phyloP scores from a whole-genome alignment of 2,329 filamentous ascomycete genomes.

The Colletotrichum tanaceti region DNA sequence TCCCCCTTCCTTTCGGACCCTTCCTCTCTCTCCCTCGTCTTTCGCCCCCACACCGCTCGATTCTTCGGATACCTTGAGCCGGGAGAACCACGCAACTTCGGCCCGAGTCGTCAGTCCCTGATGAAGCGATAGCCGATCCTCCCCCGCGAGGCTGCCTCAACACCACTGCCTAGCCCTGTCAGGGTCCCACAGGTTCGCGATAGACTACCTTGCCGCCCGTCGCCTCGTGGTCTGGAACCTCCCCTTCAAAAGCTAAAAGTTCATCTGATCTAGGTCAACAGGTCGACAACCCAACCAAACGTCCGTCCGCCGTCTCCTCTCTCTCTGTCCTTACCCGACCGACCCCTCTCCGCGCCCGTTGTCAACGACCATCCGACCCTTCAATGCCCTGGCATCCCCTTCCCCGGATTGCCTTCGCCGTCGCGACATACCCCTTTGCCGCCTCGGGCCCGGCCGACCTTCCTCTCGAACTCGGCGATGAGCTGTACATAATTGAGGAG shows the following conservation, averaged over 20 bases:
- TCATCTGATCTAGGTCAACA: conserved; percentile 7
- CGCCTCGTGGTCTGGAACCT: background rate
- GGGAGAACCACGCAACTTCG: conserved; percentile 11
- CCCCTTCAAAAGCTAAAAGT: background rate
- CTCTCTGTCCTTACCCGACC: conserved; percentile 2
- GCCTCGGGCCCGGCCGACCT: conserved; percentile 89
- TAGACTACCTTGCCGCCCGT: conserved; percentile 7
- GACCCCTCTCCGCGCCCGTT: conserved; percentile 15
- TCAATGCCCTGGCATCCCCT: conserved; percentile 97
- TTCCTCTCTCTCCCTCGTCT: conserved; percentile 9
- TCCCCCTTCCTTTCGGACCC: background rate
- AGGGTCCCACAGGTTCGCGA: conserved; percentile 38
- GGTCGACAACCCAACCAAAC: background rate
- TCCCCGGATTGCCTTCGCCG: conserved; percentile 96
- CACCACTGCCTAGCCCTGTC: conserved; percentile 32
- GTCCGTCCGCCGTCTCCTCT: background rate
- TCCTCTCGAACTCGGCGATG: conserved; percentile 96
- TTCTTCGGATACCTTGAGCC: background rate
- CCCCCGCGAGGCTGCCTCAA: conserved; percentile 39
- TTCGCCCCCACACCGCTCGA: conserved; percentile 23
- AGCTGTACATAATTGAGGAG: conserved; percentile 98
- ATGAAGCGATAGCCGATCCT: conserved; percentile 40
- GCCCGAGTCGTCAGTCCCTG: conserved; percentile 35
- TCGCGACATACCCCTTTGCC: conserved; percentile 94
- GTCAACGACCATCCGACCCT: conserved; percentile 36